Evolutionary conservation across 371 early-diverging fungal genomes (phyloP).

Genomic region (Syncephalastrum monosporum): DNA sequence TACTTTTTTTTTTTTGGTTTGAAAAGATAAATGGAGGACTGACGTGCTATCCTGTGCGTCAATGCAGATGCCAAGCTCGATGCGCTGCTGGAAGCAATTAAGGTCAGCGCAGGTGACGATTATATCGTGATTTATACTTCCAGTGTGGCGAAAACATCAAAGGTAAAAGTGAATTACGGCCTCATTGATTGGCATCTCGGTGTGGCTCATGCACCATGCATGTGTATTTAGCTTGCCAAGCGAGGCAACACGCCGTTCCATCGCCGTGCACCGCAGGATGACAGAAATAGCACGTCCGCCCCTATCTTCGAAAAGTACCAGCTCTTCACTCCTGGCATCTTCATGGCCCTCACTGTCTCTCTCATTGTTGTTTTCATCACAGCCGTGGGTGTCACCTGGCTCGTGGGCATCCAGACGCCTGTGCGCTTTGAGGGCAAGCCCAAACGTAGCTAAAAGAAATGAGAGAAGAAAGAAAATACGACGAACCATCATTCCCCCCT

Average conservation of each 20-base stretch:
- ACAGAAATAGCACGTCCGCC: conserved; percentile 6
- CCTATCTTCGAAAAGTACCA: conserved; percentile 54
- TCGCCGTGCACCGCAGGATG: conserved; percentile 31
- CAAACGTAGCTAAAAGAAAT: conserved; percentile 35
- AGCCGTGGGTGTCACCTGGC: conserved; percentile 44
- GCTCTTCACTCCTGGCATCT: conserved; percentile 47
- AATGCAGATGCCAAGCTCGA: conserved; percentile 33
- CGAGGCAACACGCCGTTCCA: conserved; percentile 16
- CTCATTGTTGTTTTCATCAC: conserved; percentile 39
- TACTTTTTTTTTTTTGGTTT: conserved; percentile 7
- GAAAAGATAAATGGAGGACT: neutral
- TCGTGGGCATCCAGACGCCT: conserved; percentile 46
- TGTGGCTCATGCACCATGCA: too few species aligned
- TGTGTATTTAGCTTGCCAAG: too few species aligned
- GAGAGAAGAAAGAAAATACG: neutral
- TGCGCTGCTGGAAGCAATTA: conserved; percentile 24
- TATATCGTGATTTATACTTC: conserved; percentile 51
- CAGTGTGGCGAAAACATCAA: conserved; percentile 28
- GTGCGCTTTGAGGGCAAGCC: conserved; percentile 45
- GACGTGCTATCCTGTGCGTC: neutral
- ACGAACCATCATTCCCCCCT: neutral
- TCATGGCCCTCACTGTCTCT: conserved; percentile 43
- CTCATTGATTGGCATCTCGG: too few species aligned
- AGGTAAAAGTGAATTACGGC: too few species aligned
- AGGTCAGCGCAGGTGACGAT: conserved; percentile 29